Percentiles rank a stretch among this genome's conserved stretches.
These are phyloP conservation scores for Cyberlindnera veronae DNA, from an alignment of 805 yeast genomes.

Conservation along the genomic window DNA sequence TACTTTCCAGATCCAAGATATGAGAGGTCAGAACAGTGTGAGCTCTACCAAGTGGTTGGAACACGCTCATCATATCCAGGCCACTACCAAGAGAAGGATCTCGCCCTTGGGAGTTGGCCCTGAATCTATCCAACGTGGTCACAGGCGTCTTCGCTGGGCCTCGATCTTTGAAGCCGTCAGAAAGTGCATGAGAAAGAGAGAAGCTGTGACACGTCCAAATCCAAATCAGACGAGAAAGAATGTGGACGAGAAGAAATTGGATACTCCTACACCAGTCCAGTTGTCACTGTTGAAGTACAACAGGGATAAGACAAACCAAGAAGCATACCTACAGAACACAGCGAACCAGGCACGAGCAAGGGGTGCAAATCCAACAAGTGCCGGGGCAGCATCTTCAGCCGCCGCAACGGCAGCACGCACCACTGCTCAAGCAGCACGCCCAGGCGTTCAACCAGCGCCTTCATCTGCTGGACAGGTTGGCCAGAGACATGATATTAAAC, in stretches of 20 bases:
- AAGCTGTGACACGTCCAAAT: slow-evolving; percentile 62
- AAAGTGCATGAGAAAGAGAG: slow-evolving; percentile 85
- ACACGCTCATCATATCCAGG: slow-evolving; percentile 84
- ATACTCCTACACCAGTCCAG: slow-evolving; percentile 79
- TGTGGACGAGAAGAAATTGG: slow-evolving; percentile 39
- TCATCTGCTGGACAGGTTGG: background rate
- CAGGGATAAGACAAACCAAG: slow-evolving; percentile 81
- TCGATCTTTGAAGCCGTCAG: slow-evolving; percentile 95
- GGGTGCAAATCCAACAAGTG: background rate
- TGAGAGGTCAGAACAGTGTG: slow-evolving; percentile 82
- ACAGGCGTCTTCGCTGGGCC: slow-evolving; percentile 88
- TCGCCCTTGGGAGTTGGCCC: slow-evolving; percentile 92
- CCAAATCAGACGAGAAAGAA: slow-evolving; percentile 40
- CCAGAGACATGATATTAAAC: slow-evolving; percentile 3
- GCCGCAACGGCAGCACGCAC: background rate
- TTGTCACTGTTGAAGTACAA: slow-evolving; percentile 79
- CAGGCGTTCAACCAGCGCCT: slow-evolving; percentile 6
- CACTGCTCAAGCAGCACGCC: slow-evolving; percentile 29
- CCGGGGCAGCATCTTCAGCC: background rate
- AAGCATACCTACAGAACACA: slow-evolving; percentile 47
- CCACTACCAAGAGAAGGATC: slow-evolving; percentile 81
- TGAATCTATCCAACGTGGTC: slow-evolving; percentile 92
- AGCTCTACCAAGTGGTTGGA: slow-evolving; percentile 90
- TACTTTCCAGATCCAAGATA: slow-evolving; percentile 77
- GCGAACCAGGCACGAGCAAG: slow-evolving; percentile 6